These are phyloP conservation scores for Podospora conica DNA, from an alignment of 495 filamentous ascomycete species.

Conservation along the genomic window DNA sequence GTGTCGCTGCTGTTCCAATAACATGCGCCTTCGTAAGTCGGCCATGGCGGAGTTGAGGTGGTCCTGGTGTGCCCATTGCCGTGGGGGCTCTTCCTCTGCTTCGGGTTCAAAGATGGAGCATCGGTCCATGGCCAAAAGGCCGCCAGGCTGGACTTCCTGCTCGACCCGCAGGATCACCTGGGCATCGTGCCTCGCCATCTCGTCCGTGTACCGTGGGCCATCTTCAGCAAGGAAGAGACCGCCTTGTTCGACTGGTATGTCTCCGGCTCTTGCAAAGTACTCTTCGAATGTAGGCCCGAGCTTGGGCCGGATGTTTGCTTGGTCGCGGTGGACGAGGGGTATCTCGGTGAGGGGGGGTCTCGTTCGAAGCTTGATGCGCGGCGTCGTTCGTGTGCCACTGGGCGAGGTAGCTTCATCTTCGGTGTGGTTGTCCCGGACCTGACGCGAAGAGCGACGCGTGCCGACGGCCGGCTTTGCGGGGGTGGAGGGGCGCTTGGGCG, in stretches of 20 bases:
- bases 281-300: slow-evolving; percentile 47
- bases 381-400: slow-evolving; percentile 25
- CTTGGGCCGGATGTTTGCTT: slow-evolving; percentile 42
- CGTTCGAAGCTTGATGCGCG: slow-evolving; percentile 39
- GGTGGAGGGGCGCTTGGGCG: slow-evolving; percentile 27
- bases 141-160: slow-evolving; percentile 64
- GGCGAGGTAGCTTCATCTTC: slow-evolving; percentile 21
- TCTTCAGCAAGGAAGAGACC: slow-evolving; percentile 52
- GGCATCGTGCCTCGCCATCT: slow-evolving; percentile 48
- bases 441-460: slow-evolving; percentile 35
- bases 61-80: slow-evolving; percentile 77
- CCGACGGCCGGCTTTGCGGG: slow-evolving; percentile 32
- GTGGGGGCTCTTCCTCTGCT: slow-evolving; percentile 63
- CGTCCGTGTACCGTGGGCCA: slow-evolving; percentile 45
- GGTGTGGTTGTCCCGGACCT: slow-evolving; percentile 21
- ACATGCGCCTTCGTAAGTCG: slow-evolving; percentile 71
- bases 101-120: slow-evolving; percentile 76
- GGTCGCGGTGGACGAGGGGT: slow-evolving; percentile 50
- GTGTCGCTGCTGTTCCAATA: slow-evolving; percentile 71
- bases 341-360: slow-evolving; percentile 34
- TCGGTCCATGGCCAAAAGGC: slow-evolving; percentile 61
- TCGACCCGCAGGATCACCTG: slow-evolving; percentile 54
- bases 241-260: slow-evolving; percentile 43
- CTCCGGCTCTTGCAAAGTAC: slow-evolving; percentile 41
- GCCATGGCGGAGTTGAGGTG: slow-evolving; percentile 76